Conservation (phyloP, 1,139 yeast genomes). For the Zhuliangozyma blackwelliae region DNA sequence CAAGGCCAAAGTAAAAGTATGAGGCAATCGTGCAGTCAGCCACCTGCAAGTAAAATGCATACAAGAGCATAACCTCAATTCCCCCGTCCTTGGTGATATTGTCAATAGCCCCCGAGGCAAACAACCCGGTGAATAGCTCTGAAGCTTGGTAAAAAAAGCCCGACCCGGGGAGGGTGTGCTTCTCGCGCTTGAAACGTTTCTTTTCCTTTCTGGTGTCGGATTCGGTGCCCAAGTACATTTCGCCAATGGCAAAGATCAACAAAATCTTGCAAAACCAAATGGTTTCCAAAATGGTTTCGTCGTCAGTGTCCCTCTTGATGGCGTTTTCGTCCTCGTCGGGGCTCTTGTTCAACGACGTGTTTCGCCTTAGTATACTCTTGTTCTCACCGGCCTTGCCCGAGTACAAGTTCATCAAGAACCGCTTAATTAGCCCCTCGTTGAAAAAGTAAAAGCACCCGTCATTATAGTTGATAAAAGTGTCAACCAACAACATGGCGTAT, state of each 20-base stretch:
- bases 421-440: constrained; percentile 73
- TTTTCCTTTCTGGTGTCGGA: constrained; percentile 32
- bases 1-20: constrained; percentile 75
- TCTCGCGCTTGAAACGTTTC: constrained; percentile 9
- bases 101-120: constrained; percentile 76
- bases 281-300: constrained; percentile 63
- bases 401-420: constrained; percentile 58
- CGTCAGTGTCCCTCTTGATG: constrained; percentile 41
- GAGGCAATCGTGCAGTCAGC: constrained; percentile 84
- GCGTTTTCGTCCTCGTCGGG: constrained; percentile 41
- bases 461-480: constrained; percentile 71
- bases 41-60: constrained; percentile 79
- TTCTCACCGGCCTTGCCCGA: constrained; percentile 42
- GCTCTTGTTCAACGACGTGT: constrained; percentile 26
- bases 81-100: constrained; percentile 77
- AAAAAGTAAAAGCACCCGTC: constrained; percentile 86
- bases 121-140: constrained; percentile 67
- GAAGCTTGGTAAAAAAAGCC: constrained; percentile 75
- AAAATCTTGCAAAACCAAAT: constrained; percentile 79
- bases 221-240: constrained; percentile 77
- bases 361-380: constrained; percentile 35
- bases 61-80: constrained; percentile 70
- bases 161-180: constrained; percentile 63
- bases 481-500: constrained; percentile 70
- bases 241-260: constrained; percentile 77